Percentiles rank a stretch among this genome's conserved stretches.
phyloP scores from a whole-genome alignment of 2,329 filamentous ascomycete genomes.

The Arachnomyces sp. region DNA sequence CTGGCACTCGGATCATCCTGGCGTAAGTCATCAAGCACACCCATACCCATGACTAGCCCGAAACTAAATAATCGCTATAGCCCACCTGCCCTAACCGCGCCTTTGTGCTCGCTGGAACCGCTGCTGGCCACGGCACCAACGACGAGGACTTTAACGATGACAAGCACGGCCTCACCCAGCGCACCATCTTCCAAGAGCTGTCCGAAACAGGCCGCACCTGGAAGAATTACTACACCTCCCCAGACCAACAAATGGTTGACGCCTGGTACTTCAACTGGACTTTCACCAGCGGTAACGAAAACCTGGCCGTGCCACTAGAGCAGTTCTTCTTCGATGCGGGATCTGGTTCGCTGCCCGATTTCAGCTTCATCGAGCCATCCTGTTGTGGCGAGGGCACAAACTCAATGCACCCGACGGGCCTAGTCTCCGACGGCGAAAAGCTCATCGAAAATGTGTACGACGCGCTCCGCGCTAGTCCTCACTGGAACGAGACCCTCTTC shows the following conservation, averaged over 20 bases:
- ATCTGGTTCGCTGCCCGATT: conserved; percentile 24
- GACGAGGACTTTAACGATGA: conserved; percentile 20
- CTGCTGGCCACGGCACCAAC: conserved; percentile 26
- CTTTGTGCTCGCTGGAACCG: conserved; percentile 24
- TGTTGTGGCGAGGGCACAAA: conserved; percentile 32
- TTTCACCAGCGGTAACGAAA: conserved; percentile 17
- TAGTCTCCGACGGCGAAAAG: conserved; percentile 28
- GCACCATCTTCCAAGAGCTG: conserved; percentile 35
- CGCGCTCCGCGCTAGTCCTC: conserved; percentile 25
- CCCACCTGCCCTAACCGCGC: conserved; percentile 40
- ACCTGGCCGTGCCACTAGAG: conserved; percentile 23
- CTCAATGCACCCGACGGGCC: conserved; percentile 29
- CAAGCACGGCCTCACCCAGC: conserved; percentile 21
- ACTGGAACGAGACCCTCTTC: conserved; percentile 30
- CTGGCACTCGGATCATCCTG: conserved; percentile 38
- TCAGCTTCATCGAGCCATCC: conserved; percentile 32
- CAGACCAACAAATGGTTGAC: conserved; percentile 22
- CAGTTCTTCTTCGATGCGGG: conserved; percentile 29
- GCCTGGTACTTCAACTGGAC: conserved; percentile 30
- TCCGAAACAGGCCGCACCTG: conserved; percentile 26
- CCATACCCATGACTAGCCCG: background rate
- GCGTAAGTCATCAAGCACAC: conserved; percentile 27
- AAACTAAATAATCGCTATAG: conserved; percentile 15
- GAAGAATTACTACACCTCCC: conserved; percentile 30
- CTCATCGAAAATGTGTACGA: conserved; percentile 31